These are phyloP conservation scores for Taphrina wiesneri DNA, from an alignment of 1,139 yeast genomes.

Conservation along the genomic window DNA sequence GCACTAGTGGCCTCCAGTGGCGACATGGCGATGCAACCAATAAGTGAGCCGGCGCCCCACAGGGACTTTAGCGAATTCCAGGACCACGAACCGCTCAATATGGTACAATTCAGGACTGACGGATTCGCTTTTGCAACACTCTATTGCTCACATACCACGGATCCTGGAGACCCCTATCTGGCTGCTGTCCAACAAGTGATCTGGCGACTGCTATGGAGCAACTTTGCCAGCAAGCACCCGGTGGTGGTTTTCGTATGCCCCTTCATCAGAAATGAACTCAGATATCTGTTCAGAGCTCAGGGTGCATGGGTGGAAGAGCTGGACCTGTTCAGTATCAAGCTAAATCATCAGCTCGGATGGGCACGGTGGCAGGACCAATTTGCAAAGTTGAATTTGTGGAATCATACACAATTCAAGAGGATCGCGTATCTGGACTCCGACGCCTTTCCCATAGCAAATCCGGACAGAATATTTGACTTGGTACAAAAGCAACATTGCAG, in stretches of 20 bases:
- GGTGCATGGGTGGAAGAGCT: slow-evolving; percentile 15
- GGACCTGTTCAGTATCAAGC: neutral
- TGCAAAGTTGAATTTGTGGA: slow-evolving; percentile 54
- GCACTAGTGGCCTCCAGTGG: neutral
- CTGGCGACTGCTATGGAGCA: slow-evolving; percentile 16
- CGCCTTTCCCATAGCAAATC: slow-evolving; percentile 60
- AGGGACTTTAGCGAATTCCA: neutral
- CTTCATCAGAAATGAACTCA: neutral
- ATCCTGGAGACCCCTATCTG: slow-evolving; percentile 13
- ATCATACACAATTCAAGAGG: slow-evolving; percentile 57
- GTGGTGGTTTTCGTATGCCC: slow-evolving; percentile 14
- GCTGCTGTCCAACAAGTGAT: slow-evolving; percentile 8
- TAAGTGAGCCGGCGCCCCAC: neutral
- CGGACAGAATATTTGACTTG: slow-evolving; percentile 50
- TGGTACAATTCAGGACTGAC: neutral
- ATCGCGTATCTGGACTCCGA: slow-evolving; percentile 81
- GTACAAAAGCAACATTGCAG: slow-evolving; percentile 19
- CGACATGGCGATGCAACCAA: neutral
- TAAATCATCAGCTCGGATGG: neutral
- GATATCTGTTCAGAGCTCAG: slow-evolving; percentile 5
- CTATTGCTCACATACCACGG: neutral
- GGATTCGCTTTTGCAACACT: slow-evolving; percentile 27
- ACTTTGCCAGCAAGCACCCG: slow-evolving; percentile 8
- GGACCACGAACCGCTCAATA: neutral
- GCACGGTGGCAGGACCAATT: slow-evolving; percentile 40